Evolutionary conservation across 2,329 filamentous ascomycete species (phyloP).

Genomic region (Talaromyces albobiverticillius): DNA sequence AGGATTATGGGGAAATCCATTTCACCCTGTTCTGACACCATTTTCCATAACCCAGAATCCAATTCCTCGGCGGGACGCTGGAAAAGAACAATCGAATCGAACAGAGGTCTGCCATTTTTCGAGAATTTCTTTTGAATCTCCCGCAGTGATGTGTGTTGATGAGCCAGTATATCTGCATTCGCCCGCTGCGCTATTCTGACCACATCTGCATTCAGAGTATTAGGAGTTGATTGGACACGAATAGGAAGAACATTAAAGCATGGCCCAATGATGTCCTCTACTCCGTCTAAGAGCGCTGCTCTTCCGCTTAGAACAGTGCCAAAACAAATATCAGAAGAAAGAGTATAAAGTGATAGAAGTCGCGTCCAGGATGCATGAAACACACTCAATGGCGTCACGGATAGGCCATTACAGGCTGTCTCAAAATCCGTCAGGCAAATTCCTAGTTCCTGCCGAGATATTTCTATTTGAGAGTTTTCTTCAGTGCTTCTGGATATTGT

Average conservation of each 20-base stretch:
- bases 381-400: constrained; percentile 62
- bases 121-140: constrained; percentile 60
- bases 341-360: constrained; percentile 57
- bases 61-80: constrained; percentile 58
- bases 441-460: constrained; percentile 20
- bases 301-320: constrained; percentile 83
- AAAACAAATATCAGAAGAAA: constrained; percentile 70
- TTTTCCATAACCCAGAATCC: constrained; percentile 50
- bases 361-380: constrained; percentile 72
- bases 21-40: constrained; percentile 51
- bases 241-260: constrained; percentile 89
- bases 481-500: constrained; percentile 16
- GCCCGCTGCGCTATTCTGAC: constrained; percentile 59
- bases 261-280: constrained; percentile 75
- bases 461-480: constrained; percentile 2
- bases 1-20: constrained; percentile 71
- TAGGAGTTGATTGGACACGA: constrained; percentile 53
- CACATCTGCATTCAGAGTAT: constrained; percentile 54
- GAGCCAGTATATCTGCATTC: constrained; percentile 61
- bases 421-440: constrained; percentile 49
- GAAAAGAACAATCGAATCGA: constrained; percentile 77
- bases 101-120: constrained; percentile 56
- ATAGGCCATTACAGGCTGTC: constrained; percentile 49
- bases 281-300: constrained; percentile 60
- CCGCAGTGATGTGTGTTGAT: constrained; percentile 73